Conservation (phyloP, 257 asterid genomes). For the Penstemon davidsonii region DNA sequence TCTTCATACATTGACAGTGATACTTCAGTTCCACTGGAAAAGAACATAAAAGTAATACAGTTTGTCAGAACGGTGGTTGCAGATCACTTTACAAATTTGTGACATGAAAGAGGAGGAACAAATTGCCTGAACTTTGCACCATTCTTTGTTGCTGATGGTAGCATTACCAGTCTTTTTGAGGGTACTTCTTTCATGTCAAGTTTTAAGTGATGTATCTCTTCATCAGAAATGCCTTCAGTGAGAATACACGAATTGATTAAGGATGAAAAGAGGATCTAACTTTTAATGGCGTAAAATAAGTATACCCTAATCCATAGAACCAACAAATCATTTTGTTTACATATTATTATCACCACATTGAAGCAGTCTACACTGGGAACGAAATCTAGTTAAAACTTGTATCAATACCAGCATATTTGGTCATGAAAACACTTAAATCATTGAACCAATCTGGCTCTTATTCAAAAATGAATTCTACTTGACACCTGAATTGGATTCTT, state of each 20-base stretch:
- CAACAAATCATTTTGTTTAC: background rate
- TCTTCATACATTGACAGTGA: slow-evolving; percentile 49
- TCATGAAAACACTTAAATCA: background rate
- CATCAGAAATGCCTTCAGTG: slow-evolving; percentile 61
- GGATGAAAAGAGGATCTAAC: slow-evolving; percentile 9
- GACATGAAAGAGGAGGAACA: slow-evolving; percentile 25
- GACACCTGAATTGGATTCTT: background rate
- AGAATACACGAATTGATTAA: slow-evolving; percentile 27
- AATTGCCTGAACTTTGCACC: slow-evolving; percentile 78
- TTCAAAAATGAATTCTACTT: background rate
- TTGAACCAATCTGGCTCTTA: background rate
- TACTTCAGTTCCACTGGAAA: slow-evolving; percentile 80
- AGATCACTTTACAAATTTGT: slow-evolving; percentile 17
- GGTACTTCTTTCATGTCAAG: slow-evolving; percentile 53
- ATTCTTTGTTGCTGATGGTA: slow-evolving; percentile 56
- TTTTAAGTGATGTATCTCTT: slow-evolving; percentile 54
- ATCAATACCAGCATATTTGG: background rate
- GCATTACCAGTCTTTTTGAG: slow-evolving; percentile 53
- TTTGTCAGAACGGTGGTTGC: slow-evolving; percentile 17
- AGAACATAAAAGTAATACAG: slow-evolving; percentile 18
- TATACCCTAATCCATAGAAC: background rate
- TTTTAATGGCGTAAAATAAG: background rate
- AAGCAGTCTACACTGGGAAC: background rate
- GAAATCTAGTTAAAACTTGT: background rate
- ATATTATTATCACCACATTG: background rate